These are phyloP conservation scores for Paecilomyces variotii DNA, from an alignment of 2,329 filamentous ascomycete genomes.

Conservation along the genomic window DNA sequence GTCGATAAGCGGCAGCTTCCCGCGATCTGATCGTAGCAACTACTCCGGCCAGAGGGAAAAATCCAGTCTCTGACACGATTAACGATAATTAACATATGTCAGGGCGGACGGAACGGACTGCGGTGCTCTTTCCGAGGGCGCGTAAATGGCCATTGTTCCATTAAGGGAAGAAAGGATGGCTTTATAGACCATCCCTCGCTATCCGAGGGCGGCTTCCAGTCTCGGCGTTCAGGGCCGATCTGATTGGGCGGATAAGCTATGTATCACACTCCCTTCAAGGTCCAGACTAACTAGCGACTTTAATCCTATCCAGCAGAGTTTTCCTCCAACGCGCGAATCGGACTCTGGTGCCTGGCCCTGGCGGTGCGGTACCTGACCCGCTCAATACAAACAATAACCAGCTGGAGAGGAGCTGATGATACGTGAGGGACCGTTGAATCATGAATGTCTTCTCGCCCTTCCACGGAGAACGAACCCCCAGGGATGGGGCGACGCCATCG, in stretches of 20 bases:
- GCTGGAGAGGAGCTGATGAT: background rate
- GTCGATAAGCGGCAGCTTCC: background rate
- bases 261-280: background rate
- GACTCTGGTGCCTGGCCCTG: background rate
- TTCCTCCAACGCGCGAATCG: background rate
- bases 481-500: background rate
- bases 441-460: background rate
- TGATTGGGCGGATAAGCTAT: slow-evolving; percentile 2
- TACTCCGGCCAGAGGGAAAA: background rate
- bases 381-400: background rate
- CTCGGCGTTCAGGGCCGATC: slow-evolving; percentile 26
- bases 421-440: background rate
- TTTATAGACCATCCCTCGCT: background rate
- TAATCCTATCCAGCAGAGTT: background rate
- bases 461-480: background rate
- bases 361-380: background rate
- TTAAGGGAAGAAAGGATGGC: background rate
- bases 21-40: background rate
- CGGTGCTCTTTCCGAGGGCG: background rate
- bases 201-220: background rate
- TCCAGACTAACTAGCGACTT: background rate
- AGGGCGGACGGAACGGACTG: background rate
- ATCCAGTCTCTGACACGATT: background rate
- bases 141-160: background rate
- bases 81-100: too few relatives aligned